Evolutionary conservation across 768 basidiomycete species (phyloP).

Genomic region (Tulasnella sp.): DNA sequence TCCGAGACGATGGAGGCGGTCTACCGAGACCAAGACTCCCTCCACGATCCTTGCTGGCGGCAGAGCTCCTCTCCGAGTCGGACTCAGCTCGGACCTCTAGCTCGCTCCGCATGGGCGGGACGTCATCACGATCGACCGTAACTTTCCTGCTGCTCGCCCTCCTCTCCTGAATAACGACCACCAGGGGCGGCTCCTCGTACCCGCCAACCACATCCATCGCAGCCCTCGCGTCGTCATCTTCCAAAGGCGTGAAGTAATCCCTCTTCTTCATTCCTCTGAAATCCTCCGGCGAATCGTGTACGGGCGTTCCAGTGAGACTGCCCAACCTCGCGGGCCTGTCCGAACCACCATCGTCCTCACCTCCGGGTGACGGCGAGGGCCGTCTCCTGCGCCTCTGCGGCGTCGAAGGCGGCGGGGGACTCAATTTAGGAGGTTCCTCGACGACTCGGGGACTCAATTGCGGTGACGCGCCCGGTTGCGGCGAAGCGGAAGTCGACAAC

Average conservation of each 20-base stretch:
- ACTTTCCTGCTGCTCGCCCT: background rate
- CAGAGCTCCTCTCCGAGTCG: background rate
- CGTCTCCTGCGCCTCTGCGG: background rate
- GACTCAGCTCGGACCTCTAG: background rate
- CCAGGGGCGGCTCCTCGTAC: background rate
- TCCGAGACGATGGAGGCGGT: background rate
- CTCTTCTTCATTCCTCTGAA: background rate
- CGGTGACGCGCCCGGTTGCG: background rate
- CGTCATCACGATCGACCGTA: background rate
- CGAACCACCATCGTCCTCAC: background rate
- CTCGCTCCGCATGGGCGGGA: background rate
- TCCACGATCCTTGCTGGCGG: background rate
- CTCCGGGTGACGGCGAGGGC: background rate
- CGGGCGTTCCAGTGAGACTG: background rate
- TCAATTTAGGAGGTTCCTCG: background rate
- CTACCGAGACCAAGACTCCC: background rate
- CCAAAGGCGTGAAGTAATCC: background rate
- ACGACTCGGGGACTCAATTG: background rate
- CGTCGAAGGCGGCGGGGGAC: background rate
- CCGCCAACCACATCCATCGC: background rate
- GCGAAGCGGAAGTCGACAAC: background rate
- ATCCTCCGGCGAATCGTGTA: background rate
- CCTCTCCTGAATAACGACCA: background rate
- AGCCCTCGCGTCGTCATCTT: conserved; percentile 5
- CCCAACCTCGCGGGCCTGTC: background rate